Conservation (phyloP, 345 rosid species). For the Eucalyptus lansdowneana region DNA sequence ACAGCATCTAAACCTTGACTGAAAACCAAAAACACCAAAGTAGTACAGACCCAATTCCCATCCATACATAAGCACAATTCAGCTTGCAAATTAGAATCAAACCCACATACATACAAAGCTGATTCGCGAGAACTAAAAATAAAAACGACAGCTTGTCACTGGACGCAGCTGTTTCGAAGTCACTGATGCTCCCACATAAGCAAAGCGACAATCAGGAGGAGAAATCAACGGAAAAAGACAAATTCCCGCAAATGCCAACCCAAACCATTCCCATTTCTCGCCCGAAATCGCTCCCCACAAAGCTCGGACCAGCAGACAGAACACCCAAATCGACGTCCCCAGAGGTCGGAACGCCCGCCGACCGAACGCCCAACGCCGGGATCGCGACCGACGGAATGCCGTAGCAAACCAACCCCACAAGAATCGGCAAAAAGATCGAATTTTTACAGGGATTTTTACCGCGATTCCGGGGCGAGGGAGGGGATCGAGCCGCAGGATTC, state of each 20-base stretch:
- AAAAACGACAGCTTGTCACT: not conserved
- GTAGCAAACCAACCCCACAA: not conserved
- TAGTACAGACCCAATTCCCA: not conserved
- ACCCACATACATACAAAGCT: not conserved
- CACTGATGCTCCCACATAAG: not conserved
- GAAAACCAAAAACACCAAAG: not conserved
- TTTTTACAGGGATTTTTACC: not conserved
- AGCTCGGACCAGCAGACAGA: not conserved
- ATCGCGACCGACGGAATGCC: not conserved
- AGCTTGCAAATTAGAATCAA: not conserved
- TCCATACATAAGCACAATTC: not conserved
- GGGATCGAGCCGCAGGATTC: not conserved
- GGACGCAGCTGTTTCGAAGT: not conserved
- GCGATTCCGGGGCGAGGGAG: not conserved
- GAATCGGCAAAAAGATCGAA: not conserved
- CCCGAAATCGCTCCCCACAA: not conserved
- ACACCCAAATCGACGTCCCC: not conserved
- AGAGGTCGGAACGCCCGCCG: not conserved
- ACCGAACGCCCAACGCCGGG: not conserved
- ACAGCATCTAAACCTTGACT: not conserved
- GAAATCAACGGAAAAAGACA: not conserved
- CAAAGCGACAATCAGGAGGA: not conserved
- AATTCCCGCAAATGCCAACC: not conserved
- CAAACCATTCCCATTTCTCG: not conserved
- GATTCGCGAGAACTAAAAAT: not conserved